A percentile compares a stretch with the other conserved stretches of the same genome.
phyloP scores from a whole-genome alignment of 768 basidiomycete genomes.

The Tricholoma matsutake region DNA sequence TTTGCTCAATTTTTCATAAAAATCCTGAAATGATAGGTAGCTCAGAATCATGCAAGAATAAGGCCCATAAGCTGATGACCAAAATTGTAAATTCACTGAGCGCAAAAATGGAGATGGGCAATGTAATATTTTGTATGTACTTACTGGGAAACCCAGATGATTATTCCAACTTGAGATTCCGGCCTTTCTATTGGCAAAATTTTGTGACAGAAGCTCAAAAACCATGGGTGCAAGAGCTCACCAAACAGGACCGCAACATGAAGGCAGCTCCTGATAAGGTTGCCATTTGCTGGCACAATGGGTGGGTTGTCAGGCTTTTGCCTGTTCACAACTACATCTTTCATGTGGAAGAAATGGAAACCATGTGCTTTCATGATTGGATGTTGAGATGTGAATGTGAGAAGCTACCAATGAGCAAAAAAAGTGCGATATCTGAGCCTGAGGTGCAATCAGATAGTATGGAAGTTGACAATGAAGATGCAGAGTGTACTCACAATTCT shows the following conservation, averaged over 20 bases:
- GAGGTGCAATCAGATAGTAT: too few relatives aligned
- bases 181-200: slow-evolving; percentile 29
- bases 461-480: too few relatives aligned
- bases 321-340: slow-evolving; percentile 32
- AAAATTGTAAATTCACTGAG: too few relatives aligned
- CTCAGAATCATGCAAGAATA: slow-evolving; percentile 8
- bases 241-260: not conserved
- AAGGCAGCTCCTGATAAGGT: slow-evolving; percentile 18
- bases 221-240: slow-evolving; percentile 8
- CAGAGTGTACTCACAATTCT: too few relatives aligned
- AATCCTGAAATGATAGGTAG: slow-evolving; percentile 12
- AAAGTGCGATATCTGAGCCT: too few relatives aligned
- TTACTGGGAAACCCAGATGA: too few relatives aligned
- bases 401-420: not conserved
- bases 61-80: slow-evolving; percentile 21
- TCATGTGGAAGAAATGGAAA: slow-evolving; percentile 13
- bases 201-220: slow-evolving; percentile 24
- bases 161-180: slow-evolving; percentile 29
- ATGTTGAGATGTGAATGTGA: slow-evolving; percentile 12
- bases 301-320: slow-evolving; percentile 18
- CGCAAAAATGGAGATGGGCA: slow-evolving; percentile 34
- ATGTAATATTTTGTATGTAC: slow-evolving; percentile 28
- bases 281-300: slow-evolving; percentile 13
- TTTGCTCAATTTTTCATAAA: slow-evolving; percentile 20
- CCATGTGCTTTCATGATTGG: slow-evolving; percentile 28